Evolutionary conservation across 352 stramenopile genomes (phyloP), one percentile per base, ranked within the genome.

Genomic region (Phytophthora tentaculata): DNA sequence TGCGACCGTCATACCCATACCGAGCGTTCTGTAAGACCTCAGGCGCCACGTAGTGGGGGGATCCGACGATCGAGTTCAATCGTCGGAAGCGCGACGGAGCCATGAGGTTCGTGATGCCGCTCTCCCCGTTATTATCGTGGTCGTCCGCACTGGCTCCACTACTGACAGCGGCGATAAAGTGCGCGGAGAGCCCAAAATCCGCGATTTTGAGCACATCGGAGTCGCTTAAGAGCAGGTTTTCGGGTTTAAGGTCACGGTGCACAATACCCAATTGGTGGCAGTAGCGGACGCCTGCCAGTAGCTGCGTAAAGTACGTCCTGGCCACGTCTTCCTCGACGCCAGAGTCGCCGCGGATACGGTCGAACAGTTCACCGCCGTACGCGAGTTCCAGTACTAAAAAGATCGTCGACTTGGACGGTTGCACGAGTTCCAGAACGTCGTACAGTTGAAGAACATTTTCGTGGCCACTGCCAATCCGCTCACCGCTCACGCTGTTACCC

Each of bases 41-140:
- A 0, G 97, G 97, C 1, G 97, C 97, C 13, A 98, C 95, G 66
- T 99, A 99, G 58, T 99, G 96, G 9, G 97, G 97, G 13, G 96
- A 98, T 2, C 97, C 97, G 16, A 99, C 97, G 26, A 99, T 93
- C 17, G 95, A 98, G 37, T 97, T 98, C 64, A 99, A 89, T 13
- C 96, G 77, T 32, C 89, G 78, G n/a, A 97, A 88, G 17, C 81
- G 82, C 47, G 73, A 79, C 12, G 76, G 76, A 19, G 72, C 64
- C 68, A 77, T 52, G 7, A 71, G 44, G 44, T 72, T 77, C 37
- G 63, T 66, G 5, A 56, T 23, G 12, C 57, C 61, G 28, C 37
- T 67, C 1, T 71, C 64, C 12, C 45, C 50, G 43, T 79, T 72
- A 22, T 84, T 64, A 17, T 82, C 69, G 22, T 70, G 69, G n/a